Conservation (phyloP, 768 basidiomycete species). For the Flagelloscypha sp. region DNA sequence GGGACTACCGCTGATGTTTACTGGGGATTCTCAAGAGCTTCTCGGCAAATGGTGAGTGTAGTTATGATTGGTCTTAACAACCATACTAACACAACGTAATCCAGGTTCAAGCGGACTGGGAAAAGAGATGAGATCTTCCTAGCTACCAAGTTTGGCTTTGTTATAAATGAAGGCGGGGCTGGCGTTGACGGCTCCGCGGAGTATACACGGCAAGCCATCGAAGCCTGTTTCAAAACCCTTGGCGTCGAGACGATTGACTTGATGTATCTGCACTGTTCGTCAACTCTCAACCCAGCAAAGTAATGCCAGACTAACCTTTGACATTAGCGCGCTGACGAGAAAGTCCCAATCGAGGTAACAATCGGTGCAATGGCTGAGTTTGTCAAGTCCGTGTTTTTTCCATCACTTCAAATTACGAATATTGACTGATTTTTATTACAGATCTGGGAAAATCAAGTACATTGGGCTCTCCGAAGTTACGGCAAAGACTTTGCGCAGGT, state of each 20-base stretch:
- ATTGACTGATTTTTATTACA: too few relatives aligned
- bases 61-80: too few relatives aligned
- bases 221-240: constrained; percentile 20
- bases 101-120: constrained; percentile 25
- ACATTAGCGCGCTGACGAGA: constrained; percentile 13
- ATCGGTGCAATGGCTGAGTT: constrained; percentile 19
- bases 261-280: constrained; percentile 21
- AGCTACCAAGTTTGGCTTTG: constrained; percentile 36
- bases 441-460: constrained; percentile 25
- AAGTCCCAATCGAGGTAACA: constrained; percentile 19
- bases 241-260: constrained; percentile 19
- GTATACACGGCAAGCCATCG: constrained; percentile 12
- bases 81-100: too few relatives aligned
- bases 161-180: constrained; percentile 4
- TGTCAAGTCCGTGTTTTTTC: constrained; percentile 25
- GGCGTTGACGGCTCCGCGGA: constrained; percentile 18
- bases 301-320: too few relatives aligned
- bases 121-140: constrained; percentile 36
- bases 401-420: too few relatives aligned
- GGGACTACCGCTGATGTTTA: constrained; percentile 40
- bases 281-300: too few relatives aligned
- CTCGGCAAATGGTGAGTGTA: constrained; percentile 42
- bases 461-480: constrained; percentile 28
- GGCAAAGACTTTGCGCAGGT: constrained; percentile 17
- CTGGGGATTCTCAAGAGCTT: constrained; percentile 33